phyloP scores from a whole-genome alignment of 352 stramenopile genomes.

The Pythium phragmiticola region DNA sequence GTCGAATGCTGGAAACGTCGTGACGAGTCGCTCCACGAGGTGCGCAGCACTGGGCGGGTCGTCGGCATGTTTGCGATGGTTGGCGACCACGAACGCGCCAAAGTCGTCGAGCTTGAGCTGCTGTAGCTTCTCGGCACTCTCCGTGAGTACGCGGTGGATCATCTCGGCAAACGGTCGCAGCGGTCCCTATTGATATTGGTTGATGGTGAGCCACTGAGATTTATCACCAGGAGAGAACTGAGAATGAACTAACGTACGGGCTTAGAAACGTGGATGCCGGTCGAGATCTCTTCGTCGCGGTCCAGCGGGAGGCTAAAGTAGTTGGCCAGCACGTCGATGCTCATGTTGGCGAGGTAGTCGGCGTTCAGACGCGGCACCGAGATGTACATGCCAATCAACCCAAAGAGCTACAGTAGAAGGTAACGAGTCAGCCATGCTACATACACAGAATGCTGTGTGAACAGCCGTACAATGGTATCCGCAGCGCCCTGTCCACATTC shows the following conservation, averaged over 20 bases:
- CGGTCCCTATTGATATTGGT: conserved; percentile 40
- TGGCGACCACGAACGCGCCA: conserved; percentile 69
- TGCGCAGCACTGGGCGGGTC: conserved; percentile 41
- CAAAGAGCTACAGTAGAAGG: conserved; percentile 50
- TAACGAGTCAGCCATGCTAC: neutral
- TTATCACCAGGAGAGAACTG: neutral
- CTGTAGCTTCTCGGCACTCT: conserved; percentile 23
- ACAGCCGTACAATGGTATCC: conserved; percentile 61
- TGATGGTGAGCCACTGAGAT: too few relatives aligned
- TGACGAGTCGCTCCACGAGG: conserved; percentile 53
- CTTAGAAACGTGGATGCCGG: conserved; percentile 82
- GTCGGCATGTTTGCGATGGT: conserved; percentile 31
- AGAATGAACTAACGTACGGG: conserved; percentile 34
- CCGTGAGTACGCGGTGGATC: conserved; percentile 56
- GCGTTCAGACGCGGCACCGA: conserved; percentile 62
- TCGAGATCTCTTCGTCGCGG: conserved; percentile 64
- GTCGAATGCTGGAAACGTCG: conserved; percentile 69
- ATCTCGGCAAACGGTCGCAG: conserved; percentile 67
- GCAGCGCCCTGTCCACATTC: conserved; percentile 42
- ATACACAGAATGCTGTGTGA: neutral
- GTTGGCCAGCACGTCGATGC: conserved; percentile 61
- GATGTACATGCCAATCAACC: conserved; percentile 87
- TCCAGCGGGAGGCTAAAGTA: conserved; percentile 78
- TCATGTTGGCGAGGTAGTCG: conserved; percentile 57
- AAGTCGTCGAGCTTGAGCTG: conserved; percentile 44